Evolutionary conservation across 2,329 filamentous ascomycete genomes (phyloP), one percentile per base, ranked within the genome.

Genomic region (Graphilbum ipis-grandicollis): DNA sequence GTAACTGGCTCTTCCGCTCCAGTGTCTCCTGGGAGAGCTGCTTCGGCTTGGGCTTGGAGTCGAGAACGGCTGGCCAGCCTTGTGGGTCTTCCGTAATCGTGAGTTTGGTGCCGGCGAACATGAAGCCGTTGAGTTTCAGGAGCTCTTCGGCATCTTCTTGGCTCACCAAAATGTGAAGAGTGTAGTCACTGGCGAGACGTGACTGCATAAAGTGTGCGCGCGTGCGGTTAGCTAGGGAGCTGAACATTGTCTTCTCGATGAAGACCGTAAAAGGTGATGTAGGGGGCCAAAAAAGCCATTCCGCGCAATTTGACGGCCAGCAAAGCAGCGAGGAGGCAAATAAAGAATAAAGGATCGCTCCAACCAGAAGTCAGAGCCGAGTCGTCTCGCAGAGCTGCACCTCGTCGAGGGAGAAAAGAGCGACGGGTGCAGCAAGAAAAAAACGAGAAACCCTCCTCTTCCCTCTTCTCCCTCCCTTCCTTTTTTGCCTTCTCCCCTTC

Each of bases 1-100:
- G 72, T 40, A 94, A 68, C 45, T 76, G 74, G 19, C 69, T 62
- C 52, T 76, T 77, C n/a, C 74, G 67, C 45, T 79, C 71, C 35
- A 69, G 59, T 3, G 72, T 63, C 32, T 59, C 58, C 28, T 60
- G 56, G 15, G 68, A 72, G 29, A 68, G 21, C n/a, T n/a, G 56
- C n/a, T n/a, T n/a, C n/a, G n/a, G n/a, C 38, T 50, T 52, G 56
- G 39, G 42, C 34, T 44, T 44, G 15, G 38, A 31, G n/a, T 38
- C 56, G 9, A 33, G 33, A 34, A 36, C 38, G 7, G 22, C 34
- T 3, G 65, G 64, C 32, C 60, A 52, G 34, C 54, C 53, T 29
- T 56, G 54, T 33, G 55, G 45, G 22, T 59, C 56, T 42, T 64
- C 65, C 33, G 65, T 59, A 44, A 74, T 65, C 40, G 66, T 63